Evolutionary conservation across 2,329 filamentous ascomycete genomes (phyloP).

Genomic region (Didymella lethalis): DNA sequence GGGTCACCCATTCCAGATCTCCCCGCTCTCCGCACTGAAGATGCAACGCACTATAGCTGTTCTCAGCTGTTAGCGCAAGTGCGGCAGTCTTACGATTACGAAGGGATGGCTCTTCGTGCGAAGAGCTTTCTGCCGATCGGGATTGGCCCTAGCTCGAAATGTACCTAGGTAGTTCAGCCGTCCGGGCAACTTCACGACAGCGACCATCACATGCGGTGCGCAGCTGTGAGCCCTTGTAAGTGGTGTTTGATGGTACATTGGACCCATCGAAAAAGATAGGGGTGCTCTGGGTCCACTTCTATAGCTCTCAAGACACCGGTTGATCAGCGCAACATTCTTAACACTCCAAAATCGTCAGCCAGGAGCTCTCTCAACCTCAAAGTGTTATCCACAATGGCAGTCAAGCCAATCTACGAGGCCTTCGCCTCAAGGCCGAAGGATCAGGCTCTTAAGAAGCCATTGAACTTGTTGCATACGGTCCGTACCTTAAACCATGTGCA

Average conservation of each 20-base stretch:
- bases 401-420: constrained; percentile 1
- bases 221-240: not conserved
- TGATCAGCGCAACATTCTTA: constrained; percentile 2
- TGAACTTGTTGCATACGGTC: constrained; percentile 1
- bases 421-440: constrained; percentile 7
- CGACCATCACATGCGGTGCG: not conserved
- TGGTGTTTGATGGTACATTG: not conserved
- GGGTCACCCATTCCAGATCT: not conserved
- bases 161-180: not conserved
- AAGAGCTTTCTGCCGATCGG: constrained; percentile 2
- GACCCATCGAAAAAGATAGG: not conserved
- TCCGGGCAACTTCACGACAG: not conserved
- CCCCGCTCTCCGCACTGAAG: not conserved
- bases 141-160: not conserved
- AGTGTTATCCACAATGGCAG: not conserved
- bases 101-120: not conserved
- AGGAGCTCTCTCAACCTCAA: not conserved
- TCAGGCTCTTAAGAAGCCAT: not conserved
- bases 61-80: not conserved
- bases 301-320: constrained; percentile 6
- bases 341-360: not conserved
- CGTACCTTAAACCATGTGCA: not conserved
- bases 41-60: not conserved
- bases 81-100: not conserved
- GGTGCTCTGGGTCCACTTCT: not conserved